Evolutionary conservation across 2,329 filamentous ascomycete genomes (phyloP).

Genomic region (Xylaria polymorpha): DNA sequence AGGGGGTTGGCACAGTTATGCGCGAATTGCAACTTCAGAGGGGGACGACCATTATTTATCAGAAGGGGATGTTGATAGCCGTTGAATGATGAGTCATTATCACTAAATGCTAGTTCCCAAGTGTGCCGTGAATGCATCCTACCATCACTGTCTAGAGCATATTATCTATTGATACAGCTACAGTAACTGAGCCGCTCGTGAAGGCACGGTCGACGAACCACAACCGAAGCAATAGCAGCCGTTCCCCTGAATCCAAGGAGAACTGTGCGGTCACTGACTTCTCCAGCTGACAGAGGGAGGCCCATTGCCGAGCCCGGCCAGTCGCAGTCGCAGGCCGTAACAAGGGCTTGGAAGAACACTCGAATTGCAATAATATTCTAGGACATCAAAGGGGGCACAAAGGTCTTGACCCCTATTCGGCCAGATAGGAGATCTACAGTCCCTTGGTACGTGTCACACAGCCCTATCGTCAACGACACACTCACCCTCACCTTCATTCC

Average conservation of each 20-base stretch:
- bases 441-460: no score
- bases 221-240: background rate
- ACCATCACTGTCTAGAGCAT: background rate
- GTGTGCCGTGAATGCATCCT: background rate
- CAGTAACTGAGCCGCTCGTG: background rate
- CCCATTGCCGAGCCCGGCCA: background rate
- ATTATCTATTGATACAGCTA: no score
- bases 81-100: constrained; percentile 1
- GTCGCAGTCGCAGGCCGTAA: background rate
- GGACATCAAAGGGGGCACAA: no score
- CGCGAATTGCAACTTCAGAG: background rate
- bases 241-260: background rate
- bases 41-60: background rate
- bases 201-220: background rate
- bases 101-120: constrained; percentile 2
- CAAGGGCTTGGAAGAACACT: no score
- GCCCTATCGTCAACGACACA: background rate
- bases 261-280: background rate
- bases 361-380: no score
- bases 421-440: no score
- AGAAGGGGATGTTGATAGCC: background rate
- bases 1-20: background rate
- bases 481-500: background rate
- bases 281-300: background rate
- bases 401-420: background rate